These are phyloP conservation scores for Colletotrichum sp. DNA, from an alignment of 2,329 filamentous ascomycete species.

Conservation along the genomic window DNA sequence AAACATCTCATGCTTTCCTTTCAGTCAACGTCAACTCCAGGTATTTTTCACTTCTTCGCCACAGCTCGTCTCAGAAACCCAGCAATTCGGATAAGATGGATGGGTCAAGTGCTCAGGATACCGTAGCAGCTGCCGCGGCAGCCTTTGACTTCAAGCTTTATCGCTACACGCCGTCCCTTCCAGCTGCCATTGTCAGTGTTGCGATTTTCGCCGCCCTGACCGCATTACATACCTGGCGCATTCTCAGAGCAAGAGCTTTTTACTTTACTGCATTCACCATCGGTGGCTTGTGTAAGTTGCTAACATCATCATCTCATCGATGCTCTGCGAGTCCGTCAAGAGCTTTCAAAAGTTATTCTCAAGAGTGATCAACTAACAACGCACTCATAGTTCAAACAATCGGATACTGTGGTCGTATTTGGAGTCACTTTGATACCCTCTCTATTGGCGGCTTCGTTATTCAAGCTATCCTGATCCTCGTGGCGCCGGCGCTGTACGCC, in stretches of 20 bases:
- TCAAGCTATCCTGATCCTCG: conserved; percentile 27
- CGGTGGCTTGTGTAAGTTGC: conserved; percentile 19
- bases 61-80: not conserved
- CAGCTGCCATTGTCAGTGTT: conserved; percentile 6
- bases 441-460: conserved; percentile 25
- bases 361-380: not conserved
- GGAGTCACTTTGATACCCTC: conserved; percentile 14
- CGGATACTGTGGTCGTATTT: conserved; percentile 27
- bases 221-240: not conserved
- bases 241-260: conserved; percentile 2
- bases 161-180: conserved; percentile 19
- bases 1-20: not conserved
- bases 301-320: not conserved
- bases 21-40: not conserved
- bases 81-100: not conserved
- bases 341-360: not conserved
- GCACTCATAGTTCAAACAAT: conserved; percentile 13
- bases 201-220: conserved; percentile 13
- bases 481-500: conserved; percentile 21
- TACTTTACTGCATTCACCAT: conserved; percentile 20
- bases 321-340: rapidly evolving
- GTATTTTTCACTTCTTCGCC: not conserved
- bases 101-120: not conserved
- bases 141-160: conserved; percentile 21
- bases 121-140: not conserved